Percentiles rank a stretch among this genome's conserved stretches.
phyloP scores from a whole-genome alignment of 148 eudicot species.

The Cornus controversa region DNA sequence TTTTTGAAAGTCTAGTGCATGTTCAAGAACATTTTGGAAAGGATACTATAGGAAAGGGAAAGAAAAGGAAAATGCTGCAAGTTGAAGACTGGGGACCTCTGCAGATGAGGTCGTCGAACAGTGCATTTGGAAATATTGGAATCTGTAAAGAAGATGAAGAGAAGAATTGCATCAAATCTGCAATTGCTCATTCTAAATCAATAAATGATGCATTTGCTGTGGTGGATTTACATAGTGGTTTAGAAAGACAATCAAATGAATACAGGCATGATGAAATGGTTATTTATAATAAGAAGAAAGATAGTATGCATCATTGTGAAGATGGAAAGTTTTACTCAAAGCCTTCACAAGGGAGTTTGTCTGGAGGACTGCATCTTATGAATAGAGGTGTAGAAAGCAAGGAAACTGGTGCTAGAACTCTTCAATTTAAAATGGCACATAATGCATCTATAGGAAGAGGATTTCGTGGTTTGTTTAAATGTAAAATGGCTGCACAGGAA shows the following conservation, averaged over 20 bases:
- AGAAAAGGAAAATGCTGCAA: slow-evolving; percentile 11
- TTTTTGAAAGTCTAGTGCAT: not conserved
- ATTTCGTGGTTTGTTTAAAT: not conserved
- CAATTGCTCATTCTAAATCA: slow-evolving; percentile 10
- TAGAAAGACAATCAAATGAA: slow-evolving; percentile 1
- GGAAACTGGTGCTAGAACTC: not conserved
- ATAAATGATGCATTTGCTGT: not conserved
- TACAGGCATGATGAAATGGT: slow-evolving; percentile 1
- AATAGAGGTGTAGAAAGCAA: not conserved
- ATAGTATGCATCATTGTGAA: slow-evolving; percentile 12
- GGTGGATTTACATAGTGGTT: slow-evolving; percentile 6
- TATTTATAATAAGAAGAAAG: slow-evolving; percentile 5
- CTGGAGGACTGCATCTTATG: not conserved
- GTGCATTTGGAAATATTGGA: not conserved
- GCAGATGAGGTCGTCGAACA: slow-evolving; percentile 7
- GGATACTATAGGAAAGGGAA: not conserved
- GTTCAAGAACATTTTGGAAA: not conserved
- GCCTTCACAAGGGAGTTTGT: not conserved
- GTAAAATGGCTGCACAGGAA: not conserved
- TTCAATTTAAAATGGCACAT: not conserved
- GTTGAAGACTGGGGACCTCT: slow-evolving; percentile 3
- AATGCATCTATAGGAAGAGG: not conserved
- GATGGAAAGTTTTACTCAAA: not conserved
- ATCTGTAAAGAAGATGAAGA: slow-evolving; percentile 13
- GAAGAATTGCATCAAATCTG: not conserved